Percentiles rank a stretch among this genome's conserved stretches.
Conservation (phyloP, 1,139 yeast genomes). For the Yamadazyma mexicana region DNA sequence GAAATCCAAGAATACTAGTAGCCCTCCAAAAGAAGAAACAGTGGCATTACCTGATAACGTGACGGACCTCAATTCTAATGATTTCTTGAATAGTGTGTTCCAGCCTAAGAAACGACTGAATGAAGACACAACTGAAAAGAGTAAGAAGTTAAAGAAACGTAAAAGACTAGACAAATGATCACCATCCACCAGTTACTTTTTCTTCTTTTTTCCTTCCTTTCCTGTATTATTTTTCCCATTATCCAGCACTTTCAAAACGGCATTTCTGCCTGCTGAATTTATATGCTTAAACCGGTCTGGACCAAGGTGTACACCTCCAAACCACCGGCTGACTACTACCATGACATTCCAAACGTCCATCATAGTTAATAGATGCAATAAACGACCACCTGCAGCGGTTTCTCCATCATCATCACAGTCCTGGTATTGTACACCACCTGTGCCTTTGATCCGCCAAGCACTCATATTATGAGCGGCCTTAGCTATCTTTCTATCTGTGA, state of each 20-base stretch:
- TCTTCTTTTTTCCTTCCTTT: constrained; percentile 21
- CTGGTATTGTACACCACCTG: constrained; percentile 57
- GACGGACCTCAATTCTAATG: constrained; percentile 6
- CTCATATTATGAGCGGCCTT: constrained; percentile 79
- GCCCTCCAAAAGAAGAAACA: too few species aligned
- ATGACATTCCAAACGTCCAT: constrained; percentile 86
- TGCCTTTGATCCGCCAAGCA: constrained; percentile 73
- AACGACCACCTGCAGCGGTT: constrained; percentile 90
- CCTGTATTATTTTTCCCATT: constrained; percentile 8
- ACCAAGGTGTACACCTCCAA: constrained; percentile 88
- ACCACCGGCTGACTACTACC: constrained; percentile 91
- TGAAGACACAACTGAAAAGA: constrained; percentile 1
- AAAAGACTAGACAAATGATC: constrained; percentile 9
- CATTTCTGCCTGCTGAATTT: constrained; percentile 85
- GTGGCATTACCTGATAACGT: constrained; percentile 1
- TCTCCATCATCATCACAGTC: constrained; percentile 98
- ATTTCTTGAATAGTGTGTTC: constrained; percentile 15
- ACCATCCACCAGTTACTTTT: constrained; percentile 13
- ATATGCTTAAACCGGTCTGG: constrained; percentile 95
- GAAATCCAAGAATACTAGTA: not conserved
- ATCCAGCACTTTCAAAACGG: constrained; percentile 60
- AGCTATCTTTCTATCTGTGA: constrained; percentile 64
- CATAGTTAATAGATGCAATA: constrained; percentile 74
- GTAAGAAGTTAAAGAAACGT: constrained; percentile 12
- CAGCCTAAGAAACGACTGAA: constrained; percentile 16